Conservation (phyloP, 768 basidiomycete species). For the Suillus sp. region DNA sequence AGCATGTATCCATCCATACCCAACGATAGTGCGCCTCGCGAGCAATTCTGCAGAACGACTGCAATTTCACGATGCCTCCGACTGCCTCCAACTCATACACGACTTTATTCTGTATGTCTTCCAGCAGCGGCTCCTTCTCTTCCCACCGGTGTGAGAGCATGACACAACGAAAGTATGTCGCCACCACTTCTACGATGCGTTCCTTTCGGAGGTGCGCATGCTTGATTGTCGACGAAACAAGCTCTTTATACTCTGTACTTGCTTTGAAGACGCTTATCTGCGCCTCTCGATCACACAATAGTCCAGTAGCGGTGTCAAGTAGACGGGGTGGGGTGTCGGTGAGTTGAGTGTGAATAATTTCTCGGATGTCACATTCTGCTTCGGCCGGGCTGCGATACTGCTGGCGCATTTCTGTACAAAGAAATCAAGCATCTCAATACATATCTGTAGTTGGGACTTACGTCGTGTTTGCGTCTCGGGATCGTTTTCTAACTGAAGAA, state of each 20-base stretch:
- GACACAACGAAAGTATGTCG: background rate
- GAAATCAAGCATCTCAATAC: background rate
- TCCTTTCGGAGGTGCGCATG: background rate
- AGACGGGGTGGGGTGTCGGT: background rate
- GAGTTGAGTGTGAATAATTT: background rate
- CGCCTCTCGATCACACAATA: background rate
- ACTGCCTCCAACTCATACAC: background rate
- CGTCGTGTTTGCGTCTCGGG: background rate
- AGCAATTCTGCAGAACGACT: background rate
- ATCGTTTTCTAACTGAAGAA: background rate
- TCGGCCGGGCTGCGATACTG: background rate
- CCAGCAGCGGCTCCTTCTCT: background rate
- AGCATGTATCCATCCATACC: conserved; percentile 4
- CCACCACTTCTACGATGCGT: background rate
- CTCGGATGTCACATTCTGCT: background rate
- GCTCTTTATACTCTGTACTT: background rate
- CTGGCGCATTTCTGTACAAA: background rate
- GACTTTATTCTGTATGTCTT: background rate
- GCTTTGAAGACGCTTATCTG: background rate
- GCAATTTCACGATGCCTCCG: background rate
- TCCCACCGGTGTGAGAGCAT: conserved; percentile 5
- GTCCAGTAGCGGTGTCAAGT: background rate
- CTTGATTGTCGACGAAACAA: background rate
- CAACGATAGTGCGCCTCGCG: background rate
- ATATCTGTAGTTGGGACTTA: background rate